Evolutionary conservation across 2,329 filamentous ascomycete species (phyloP).

Genomic region (Aspergillus tubingensis): DNA sequence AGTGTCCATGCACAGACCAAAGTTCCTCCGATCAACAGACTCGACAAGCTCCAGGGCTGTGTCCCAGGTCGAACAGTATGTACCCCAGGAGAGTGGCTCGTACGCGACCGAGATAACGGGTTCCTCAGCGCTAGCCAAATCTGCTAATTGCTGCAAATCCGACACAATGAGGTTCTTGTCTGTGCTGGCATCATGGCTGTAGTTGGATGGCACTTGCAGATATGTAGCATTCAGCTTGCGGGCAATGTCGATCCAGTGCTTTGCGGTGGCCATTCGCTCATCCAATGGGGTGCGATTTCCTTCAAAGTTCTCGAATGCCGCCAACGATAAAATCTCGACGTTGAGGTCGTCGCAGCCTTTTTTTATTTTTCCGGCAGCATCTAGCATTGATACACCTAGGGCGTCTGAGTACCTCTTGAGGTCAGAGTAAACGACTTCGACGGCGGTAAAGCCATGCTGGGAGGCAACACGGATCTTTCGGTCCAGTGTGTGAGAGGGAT

Average conservation of each 20-base stretch:
- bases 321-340: conserved; percentile 32
- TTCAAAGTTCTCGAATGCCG: conserved; percentile 43
- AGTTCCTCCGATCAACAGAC: conserved; percentile 36
- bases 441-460: conserved; percentile 28
- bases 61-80: conserved; percentile 37
- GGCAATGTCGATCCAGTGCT: conserved; percentile 35
- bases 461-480: conserved; percentile 32
- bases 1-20: conserved; percentile 41
- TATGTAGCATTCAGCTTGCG: conserved; percentile 27
- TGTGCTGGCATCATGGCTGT: conserved; percentile 24
- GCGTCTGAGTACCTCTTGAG: conserved; percentile 25
- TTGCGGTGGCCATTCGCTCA: conserved; percentile 30
- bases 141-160: conserved; percentile 35
- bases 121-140: conserved; percentile 26
- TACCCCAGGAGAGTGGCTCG: conserved; percentile 39
- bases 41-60: conserved; percentile 28
- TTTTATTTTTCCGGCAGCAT: conserved; percentile 22
- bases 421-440: conserved; percentile 38
- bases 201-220: conserved; percentile 38
- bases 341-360: conserved; percentile 20
- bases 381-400: conserved; percentile 19
- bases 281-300: conserved; percentile 29
- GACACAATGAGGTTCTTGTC: conserved; percentile 30
- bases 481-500: conserved; percentile 32
- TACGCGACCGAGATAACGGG: conserved; percentile 37